These are phyloP conservation scores for Pleurotus ostreatus DNA, from an alignment of 768 basidiomycete genomes.

Conservation along the genomic window DNA sequence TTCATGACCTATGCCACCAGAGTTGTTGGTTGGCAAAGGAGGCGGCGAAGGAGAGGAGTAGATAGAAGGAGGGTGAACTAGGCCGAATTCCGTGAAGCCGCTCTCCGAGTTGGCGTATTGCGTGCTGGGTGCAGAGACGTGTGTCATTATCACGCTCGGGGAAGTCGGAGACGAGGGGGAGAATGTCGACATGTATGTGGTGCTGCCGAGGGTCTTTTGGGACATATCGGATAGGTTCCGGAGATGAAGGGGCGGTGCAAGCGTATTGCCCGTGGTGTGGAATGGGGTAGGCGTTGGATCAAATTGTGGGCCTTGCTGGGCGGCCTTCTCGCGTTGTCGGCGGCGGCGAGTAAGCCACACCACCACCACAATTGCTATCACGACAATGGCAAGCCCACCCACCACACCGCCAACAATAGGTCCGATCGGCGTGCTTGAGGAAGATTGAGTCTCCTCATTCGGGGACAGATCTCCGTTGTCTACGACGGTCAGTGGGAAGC, in stretches of 20 bases:
- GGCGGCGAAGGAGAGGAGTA: constrained; percentile 4
- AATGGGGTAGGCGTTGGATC: not conserved
- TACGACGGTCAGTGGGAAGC: not conserved
- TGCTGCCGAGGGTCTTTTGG: not conserved
- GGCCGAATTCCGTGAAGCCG: constrained; percentile 1
- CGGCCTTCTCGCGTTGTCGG: constrained; percentile 11
- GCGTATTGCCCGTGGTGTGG: not conserved
- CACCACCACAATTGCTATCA: constrained; percentile 6
- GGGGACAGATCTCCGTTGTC: not conserved
- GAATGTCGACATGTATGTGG: not conserved
- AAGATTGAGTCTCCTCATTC: not conserved
- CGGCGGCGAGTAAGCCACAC: constrained; percentile 11
- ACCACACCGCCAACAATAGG: constrained; percentile 10
- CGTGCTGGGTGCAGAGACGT: not conserved
- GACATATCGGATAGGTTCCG: constrained; percentile 5
- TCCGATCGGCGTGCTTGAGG: not conserved
- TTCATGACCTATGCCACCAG: not conserved
- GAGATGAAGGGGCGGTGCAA: constrained; percentile 2
- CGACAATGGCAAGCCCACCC: constrained; percentile 1
- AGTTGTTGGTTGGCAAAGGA: not conserved
- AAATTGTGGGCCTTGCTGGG: not conserved
- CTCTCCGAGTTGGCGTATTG: constrained; percentile 1
- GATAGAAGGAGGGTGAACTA: constrained; percentile 3
- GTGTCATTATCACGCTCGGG: constrained; percentile 3
- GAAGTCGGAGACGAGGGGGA: not conserved